phyloP scores from a whole-genome alignment of 2,329 filamentous ascomycete genomes.

The Bretziella fagacearum region DNA sequence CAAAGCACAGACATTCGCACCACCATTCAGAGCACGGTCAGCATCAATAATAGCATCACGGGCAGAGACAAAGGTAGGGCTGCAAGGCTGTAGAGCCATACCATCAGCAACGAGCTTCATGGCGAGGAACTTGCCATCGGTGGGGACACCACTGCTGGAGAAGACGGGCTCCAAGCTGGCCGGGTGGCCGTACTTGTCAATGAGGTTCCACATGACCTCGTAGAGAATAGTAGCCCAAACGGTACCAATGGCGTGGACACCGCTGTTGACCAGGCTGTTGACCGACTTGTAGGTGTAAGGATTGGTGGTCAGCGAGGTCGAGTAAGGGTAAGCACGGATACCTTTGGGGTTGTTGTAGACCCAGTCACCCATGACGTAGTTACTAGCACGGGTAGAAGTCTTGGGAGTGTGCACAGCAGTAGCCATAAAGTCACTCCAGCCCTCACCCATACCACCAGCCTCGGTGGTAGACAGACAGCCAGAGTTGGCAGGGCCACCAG shows the following conservation, averaged over 20 bases:
- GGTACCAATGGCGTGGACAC: slow-evolving; percentile 33
- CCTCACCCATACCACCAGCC: slow-evolving; percentile 39
- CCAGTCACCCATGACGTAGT: slow-evolving; percentile 36
- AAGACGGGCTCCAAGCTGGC: slow-evolving; percentile 27
- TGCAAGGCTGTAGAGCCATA: slow-evolving; percentile 39
- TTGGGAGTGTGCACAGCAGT: slow-evolving; percentile 31
- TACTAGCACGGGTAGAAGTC: slow-evolving; percentile 27
- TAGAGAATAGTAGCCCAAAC: slow-evolving; percentile 37
- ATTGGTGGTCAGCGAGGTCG: slow-evolving; percentile 32
- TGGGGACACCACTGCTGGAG: slow-evolving; percentile 28
- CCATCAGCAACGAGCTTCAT: slow-evolving; percentile 37
- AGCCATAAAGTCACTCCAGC: slow-evolving; percentile 40
- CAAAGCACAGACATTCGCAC: slow-evolving; percentile 32
- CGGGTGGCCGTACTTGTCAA: slow-evolving; percentile 38
- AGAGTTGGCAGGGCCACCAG: slow-evolving; percentile 38
- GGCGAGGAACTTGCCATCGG: slow-evolving; percentile 33
- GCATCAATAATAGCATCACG: slow-evolving; percentile 40
- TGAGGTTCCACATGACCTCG: slow-evolving; percentile 40
- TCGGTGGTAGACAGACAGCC: slow-evolving; percentile 31
- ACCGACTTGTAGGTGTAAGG: slow-evolving; percentile 31
- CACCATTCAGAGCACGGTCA: slow-evolving; percentile 33
- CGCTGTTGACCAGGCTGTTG: slow-evolving; percentile 21
- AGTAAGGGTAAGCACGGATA: slow-evolving; percentile 35
- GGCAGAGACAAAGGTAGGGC: slow-evolving; percentile 35
- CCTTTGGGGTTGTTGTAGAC: slow-evolving; percentile 27